These are phyloP conservation scores for Musa troglodytarum DNA, from an alignment of 176 grass and related monocot genomes.

Conservation along the genomic window DNA sequence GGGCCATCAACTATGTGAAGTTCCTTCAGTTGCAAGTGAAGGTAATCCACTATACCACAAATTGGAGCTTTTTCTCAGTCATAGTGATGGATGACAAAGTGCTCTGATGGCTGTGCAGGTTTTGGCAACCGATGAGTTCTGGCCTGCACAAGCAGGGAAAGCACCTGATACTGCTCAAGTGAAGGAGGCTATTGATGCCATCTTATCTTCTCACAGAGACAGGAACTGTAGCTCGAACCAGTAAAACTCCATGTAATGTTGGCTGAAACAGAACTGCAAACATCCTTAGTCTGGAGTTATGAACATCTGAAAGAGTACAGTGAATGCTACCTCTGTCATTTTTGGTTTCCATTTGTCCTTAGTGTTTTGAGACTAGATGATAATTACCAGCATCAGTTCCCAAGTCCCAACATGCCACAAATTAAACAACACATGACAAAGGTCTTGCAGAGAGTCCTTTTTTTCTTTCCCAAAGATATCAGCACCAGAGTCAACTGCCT, in stretches of 20 bases:
- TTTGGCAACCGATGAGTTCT: conserved; percentile 83
- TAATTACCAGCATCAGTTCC: too few relatives aligned
- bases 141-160: conserved; percentile 71
- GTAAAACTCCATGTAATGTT: not conserved
- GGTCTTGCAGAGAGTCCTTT: too few relatives aligned
- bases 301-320: not conserved
- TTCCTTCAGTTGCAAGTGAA: conserved; percentile 97
- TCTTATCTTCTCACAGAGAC: conserved; percentile 27
- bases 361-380: too few relatives aligned
- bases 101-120: conserved; percentile 35
- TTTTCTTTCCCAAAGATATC: too few relatives aligned
- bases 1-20: conserved; percentile 86
- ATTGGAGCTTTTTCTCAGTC: too few relatives aligned
- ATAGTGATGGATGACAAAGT: not conserved
- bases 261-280: conserved; percentile 4
- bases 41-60: conserved; percentile 19
- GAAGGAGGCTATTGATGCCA: conserved; percentile 76
- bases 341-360: not conserved
- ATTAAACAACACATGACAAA: not conserved
- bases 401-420: not conserved
- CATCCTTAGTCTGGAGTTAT: not conserved
- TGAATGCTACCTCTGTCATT: not conserved
- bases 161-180: conserved; percentile 69
- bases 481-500: too few relatives aligned
- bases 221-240: too few relatives aligned